Base-by-base conservation (phyloP, 306 rosid genomes). In the Cicer chorassanicum region DNA sequence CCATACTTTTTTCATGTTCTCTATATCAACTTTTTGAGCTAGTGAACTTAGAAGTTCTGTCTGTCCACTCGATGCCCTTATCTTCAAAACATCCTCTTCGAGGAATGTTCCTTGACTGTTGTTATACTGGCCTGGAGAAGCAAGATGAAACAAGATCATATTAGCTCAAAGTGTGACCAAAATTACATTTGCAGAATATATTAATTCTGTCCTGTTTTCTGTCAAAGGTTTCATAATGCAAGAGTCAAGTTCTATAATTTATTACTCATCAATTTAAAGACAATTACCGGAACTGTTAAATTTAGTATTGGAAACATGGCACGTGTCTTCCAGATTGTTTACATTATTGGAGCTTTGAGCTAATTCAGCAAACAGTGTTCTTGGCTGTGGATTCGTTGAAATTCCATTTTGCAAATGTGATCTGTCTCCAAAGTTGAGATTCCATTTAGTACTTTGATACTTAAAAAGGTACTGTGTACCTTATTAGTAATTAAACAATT, bases 11-110 rank as follows among this genome's bases (percentile, higher is more conserved):
- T 94, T 95, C 78, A 89, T 80, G 81, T 86, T 94, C 78, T 94
- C 95, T 71, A 86, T 24, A 72, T 88, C 89, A 77, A 92, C 96
- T 82, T 90, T 90, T 57, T 82, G 77, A 38, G 98, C 94, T 16
- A 93, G 84, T 55, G 98, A 93, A 81, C 94, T 88, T 72, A 93
- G 91, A 70, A 93, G 49, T 51, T 91, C 96, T 29, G 97, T 94
- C 85, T 93, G 98, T 83, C 90, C 93, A 86, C 89, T 86, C 88
- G 92, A 84, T 68, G 87, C 86, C 9, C 57, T 81, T 76, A 88
- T 82, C 89, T 82, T 94, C 0, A 90, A 93, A 72, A 90, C 97
- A 75, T 92, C 92, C 88, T 82, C 90, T 83, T 87, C 82, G 21
- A 92, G 92, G 79, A 88, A 93, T 55, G 90, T 83, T 68, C 86